Percentiles rank a stretch among this genome's conserved stretches.
These are phyloP conservation scores for Marasmius oreades DNA, from an alignment of 1,284 basidiomycete species.

Conservation along the genomic window DNA sequence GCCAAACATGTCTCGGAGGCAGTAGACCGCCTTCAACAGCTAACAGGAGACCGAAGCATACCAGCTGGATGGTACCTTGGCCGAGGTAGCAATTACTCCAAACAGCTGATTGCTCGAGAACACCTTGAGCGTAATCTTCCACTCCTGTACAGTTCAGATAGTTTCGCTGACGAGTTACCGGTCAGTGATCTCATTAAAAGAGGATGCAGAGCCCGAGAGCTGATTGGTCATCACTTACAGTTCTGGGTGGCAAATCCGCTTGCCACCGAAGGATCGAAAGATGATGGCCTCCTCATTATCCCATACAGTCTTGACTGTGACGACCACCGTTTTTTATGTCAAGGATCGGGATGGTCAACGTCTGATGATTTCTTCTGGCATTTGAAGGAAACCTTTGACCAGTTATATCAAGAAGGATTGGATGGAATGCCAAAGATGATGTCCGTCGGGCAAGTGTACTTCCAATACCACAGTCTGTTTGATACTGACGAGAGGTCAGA, in stretches of 20 bases:
- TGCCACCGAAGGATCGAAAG: conserved; percentile 2
- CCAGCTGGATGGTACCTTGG: conserved; percentile 7
- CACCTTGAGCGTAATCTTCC: conserved; percentile 5
- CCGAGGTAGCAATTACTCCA: conserved; percentile 2
- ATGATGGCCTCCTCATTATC: conserved; percentile 7
- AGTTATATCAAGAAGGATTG: conserved; percentile 8
- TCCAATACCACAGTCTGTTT: neutral
- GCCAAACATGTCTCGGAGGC: conserved; percentile 7
- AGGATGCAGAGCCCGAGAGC: neutral
- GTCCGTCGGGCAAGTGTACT: conserved; percentile 1
- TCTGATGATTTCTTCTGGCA: conserved; percentile 7
- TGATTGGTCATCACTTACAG: neutral
- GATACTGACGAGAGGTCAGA: neutral
- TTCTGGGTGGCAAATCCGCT: conserved; percentile 8
- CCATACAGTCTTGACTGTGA: conserved; percentile 7
- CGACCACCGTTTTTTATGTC: conserved; percentile 6
- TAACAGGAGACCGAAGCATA: conserved; percentile 6
- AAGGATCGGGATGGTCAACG: conserved; percentile 8
- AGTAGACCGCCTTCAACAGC: conserved; percentile 3
- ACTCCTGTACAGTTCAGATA: conserved; percentile 8
- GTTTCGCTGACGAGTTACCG: conserved; percentile 8
- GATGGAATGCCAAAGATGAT: conserved; percentile 11
- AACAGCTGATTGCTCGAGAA: conserved; percentile 3
- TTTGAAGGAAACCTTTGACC: conserved; percentile 9
- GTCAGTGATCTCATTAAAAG: neutral